Percentiles rank a stretch among this genome's conserved stretches.
phyloP scores from a whole-genome alignment of 1,284 basidiomycete species.

The Meripilus lineatus region DNA sequence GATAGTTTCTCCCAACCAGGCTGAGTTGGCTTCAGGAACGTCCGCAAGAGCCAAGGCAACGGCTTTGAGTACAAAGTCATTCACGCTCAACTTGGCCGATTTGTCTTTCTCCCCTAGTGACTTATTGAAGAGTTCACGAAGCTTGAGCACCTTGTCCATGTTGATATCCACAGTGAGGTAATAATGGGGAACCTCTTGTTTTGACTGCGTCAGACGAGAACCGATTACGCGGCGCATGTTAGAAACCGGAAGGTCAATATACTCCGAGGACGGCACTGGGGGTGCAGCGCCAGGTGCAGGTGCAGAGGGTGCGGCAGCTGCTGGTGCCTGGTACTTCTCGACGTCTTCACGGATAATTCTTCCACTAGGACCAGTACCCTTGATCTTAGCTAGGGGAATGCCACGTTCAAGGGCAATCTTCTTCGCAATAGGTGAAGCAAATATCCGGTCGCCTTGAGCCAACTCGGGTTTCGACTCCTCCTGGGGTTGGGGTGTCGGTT shows the following conservation, averaged over 20 bases:
- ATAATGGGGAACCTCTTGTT: conserved; percentile 95
- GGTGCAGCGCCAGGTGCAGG: conserved; percentile 37
- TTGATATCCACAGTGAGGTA: conserved; percentile 94
- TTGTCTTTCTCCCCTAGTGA: conserved; percentile 81
- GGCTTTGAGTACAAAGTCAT: conserved; percentile 98
- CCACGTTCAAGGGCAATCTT: conserved; percentile 96
- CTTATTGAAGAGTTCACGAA: conserved; percentile 96
- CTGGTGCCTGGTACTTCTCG: conserved; percentile 75
- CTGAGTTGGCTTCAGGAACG: conserved; percentile 97
- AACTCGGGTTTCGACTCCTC: conserved; percentile 47
- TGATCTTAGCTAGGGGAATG: conserved; percentile 87
- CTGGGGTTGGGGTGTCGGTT: conserved; percentile 25
- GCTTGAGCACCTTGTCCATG: conserved; percentile 95
- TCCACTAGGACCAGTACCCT: conserved; percentile 92
- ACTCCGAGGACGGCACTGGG: conserved; percentile 56
- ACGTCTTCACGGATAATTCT: conserved; percentile 94
- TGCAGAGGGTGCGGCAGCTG: conserved; percentile 38
- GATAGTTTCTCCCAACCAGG: conserved; percentile 96
- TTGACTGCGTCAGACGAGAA: conserved; percentile 85
- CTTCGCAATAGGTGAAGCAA: conserved; percentile 93
- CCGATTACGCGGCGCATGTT: conserved; percentile 97
- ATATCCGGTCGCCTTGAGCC: conserved; percentile 76
- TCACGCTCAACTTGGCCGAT: conserved; percentile 89
- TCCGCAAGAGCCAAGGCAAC: conserved; percentile 87
- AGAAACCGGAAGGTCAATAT: conserved; percentile 87